Base-by-base conservation (phyloP, 2,329 filamentous ascomycete species). In the Sclerotiophoma versabilis region DNA sequence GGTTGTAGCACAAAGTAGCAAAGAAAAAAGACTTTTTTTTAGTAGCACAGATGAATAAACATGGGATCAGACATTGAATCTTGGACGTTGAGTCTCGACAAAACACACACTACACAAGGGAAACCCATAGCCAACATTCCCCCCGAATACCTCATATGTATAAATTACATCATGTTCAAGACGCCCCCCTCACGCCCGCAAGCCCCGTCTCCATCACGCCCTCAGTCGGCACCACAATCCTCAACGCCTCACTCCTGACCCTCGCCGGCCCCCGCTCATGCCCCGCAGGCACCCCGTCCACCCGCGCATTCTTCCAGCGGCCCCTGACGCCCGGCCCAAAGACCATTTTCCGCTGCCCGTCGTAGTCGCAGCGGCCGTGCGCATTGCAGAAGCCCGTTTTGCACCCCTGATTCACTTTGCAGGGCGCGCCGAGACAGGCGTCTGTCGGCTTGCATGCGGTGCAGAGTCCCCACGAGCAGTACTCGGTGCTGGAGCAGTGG, bases 341-440 rank as follows among this genome's bases (percentile, higher is more conserved):
- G 5, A 54, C 12, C 10, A 60, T 49, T 56, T 72, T 65, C 49
- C 49, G 54, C 44, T 63, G 50, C 0, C 59, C 60, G 0, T 64
- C 44, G 20, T 72, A 72, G 54, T 74, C 71, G 29, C 72, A 75
- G 0, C 62, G 54, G 0, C 66, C 70, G 27, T 67, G 47, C 1
- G 42, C 39, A 17, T 74, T 75, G 29, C 72, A 75, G 39, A 62
- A 69, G 0, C 71, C 71, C 0, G 70, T 73, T 45, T 70, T 72
- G 30, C 72, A 74, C n/a, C 55, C 61, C 26, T 67, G 65, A 30
- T 63, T 68, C 23, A 54, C 65, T 26, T 54, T 62, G 54, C 72
- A 75, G 0, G 41, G 45, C 0, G 57, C 54, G 26, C 50, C 50
- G 6, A 48, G 37, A 26, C 50, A 54, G 3, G 14, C 2, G 17